phyloP scores from a whole-genome alignment of 2,329 filamentous ascomycete species.

The Trichoderma sp. region DNA sequence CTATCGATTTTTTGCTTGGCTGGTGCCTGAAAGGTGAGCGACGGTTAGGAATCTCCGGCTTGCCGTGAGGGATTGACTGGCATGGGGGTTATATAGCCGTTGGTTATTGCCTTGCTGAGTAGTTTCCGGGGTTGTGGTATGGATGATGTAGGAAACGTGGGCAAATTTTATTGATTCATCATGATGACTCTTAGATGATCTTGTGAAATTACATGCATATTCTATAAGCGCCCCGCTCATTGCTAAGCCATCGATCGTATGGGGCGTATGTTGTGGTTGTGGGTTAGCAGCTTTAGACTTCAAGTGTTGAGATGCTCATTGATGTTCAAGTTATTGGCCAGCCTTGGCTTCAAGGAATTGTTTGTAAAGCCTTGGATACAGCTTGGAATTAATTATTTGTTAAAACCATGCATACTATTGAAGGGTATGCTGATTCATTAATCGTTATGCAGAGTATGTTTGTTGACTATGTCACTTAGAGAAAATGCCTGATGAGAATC shows the following conservation, averaged over 20 bases:
- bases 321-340: neutral
- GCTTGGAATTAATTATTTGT: neutral
- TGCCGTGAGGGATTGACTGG: neutral
- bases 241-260: neutral
- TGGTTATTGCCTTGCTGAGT: neutral
- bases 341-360: neutral
- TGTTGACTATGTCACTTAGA: neutral
- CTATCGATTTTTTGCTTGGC: neutral
- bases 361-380: neutral
- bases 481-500: neutral
- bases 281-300: neutral
- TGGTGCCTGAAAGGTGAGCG: neutral
- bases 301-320: neutral
- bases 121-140: neutral
- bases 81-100: neutral
- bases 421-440: neutral
- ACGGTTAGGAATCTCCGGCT: neutral
- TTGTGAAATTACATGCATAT: neutral
- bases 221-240: neutral
- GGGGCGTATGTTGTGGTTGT: neutral
- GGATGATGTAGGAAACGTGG: neutral
- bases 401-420: neutral
- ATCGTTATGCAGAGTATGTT: neutral
- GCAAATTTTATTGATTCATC: neutral
- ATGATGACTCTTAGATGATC: neutral